Evolutionary conservation across 1,284 basidiomycete genomes (phyloP).

Genomic region (Rhodotorula sp.): DNA sequence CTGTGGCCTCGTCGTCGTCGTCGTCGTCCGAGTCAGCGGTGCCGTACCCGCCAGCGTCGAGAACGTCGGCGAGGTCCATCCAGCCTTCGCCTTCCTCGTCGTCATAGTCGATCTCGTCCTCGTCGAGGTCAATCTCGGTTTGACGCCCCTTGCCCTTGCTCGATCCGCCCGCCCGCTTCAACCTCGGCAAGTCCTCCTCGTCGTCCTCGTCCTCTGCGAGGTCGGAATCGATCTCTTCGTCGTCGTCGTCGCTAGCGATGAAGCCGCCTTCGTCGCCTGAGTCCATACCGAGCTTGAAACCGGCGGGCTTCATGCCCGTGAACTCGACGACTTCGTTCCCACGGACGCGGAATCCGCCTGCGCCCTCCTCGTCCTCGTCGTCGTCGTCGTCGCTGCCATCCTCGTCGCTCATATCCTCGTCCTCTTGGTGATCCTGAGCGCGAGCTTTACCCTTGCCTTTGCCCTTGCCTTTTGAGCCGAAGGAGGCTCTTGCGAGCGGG

Average conservation of each 20-base stretch:
- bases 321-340: constrained; percentile 37
- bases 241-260: constrained; percentile 33
- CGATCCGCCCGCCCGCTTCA: constrained; percentile 11
- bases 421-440: constrained; percentile 16
- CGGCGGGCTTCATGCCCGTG: constrained; percentile 33
- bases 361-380: constrained; percentile 21
- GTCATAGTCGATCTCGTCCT: constrained; percentile 44
- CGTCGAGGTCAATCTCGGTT: constrained; percentile 45
- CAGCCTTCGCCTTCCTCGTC: constrained; percentile 52
- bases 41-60: constrained; percentile 47
- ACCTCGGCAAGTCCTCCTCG: constrained; percentile 33
- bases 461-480: constrained; percentile 21
- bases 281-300: constrained; percentile 41
- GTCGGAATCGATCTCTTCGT: constrained; percentile 44
- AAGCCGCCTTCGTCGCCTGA: constrained; percentile 33
- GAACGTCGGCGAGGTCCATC: constrained; percentile 59
- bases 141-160: constrained; percentile 10
- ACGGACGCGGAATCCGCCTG: constrained; percentile 23
- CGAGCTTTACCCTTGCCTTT: background rate
- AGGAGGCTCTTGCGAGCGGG: constrained; percentile 13
- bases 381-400: constrained; percentile 23
- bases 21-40: constrained; percentile 35
- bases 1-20: constrained; percentile 51
- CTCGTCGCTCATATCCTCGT: constrained; percentile 22
- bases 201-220: constrained; percentile 25